These are phyloP conservation scores for Mortierella claussenii DNA, from an alignment of 192 early-diverging fungal genomes.

Conservation along the genomic window DNA sequence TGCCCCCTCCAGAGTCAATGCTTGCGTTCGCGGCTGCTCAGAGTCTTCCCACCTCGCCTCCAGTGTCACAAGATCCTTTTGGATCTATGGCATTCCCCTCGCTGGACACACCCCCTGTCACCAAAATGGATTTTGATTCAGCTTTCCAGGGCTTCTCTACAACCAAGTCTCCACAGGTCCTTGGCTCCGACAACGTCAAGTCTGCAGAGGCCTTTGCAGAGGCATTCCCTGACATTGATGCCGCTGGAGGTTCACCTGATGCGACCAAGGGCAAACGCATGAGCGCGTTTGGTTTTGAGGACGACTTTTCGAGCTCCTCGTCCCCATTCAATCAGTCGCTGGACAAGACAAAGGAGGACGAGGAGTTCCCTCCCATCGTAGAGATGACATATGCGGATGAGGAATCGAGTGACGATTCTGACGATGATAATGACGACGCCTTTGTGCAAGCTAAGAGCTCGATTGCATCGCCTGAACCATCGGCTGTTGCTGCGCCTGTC, in stretches of 20 bases:
- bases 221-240: conserved; percentile 46
- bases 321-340: conserved; percentile 15
- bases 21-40: conserved; percentile 8
- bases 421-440: conserved; percentile 29
- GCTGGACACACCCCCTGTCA: conserved; percentile 38
- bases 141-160: conserved; percentile 31
- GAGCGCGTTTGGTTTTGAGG: conserved; percentile 51
- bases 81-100: conserved; percentile 39
- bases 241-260: conserved; percentile 10
- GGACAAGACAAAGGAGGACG: conserved; percentile 23
- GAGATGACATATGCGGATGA: conserved; percentile 30
- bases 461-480: conserved; percentile 13
- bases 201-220: conserved; percentile 38
- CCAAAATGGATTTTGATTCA: conserved; percentile 51
- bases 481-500: not conserved
- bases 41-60: conserved; percentile 13
- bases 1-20: not conserved
- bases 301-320: conserved; percentile 29
- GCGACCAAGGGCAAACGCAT: conserved; percentile 29
- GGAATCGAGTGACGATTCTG: conserved; percentile 39
- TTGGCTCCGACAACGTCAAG: conserved; percentile 9
- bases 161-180: conserved; percentile 1
- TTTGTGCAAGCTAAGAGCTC: conserved; percentile 48
- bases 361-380: conserved; percentile 51
- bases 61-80: conserved; percentile 26